Evolutionary conservation across 306 rosid species (phyloP).

Genomic region (Nissolia schottii): DNA sequence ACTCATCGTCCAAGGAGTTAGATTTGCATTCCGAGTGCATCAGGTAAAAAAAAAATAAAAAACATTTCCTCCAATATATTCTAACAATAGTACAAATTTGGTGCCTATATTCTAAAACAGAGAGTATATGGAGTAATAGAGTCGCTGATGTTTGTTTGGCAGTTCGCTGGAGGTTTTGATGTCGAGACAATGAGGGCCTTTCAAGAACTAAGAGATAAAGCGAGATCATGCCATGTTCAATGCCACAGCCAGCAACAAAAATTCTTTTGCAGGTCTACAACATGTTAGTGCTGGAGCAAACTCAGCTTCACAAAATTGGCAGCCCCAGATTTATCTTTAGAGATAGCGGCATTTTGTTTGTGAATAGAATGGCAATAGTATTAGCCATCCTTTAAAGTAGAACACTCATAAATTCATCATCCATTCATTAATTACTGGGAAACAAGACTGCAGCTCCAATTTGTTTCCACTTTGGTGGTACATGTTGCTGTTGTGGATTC

Average conservation of each 20-base stretch:
- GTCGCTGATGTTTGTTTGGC: conserved; percentile 28
- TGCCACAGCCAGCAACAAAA: conserved; percentile 78
- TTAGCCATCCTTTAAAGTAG: conserved; percentile 30
- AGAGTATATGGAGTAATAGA: not conserved
- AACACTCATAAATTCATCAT: conserved; percentile 14
- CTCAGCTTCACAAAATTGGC: conserved; percentile 70
- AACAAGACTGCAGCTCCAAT: not conserved
- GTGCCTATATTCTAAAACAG: not conserved
- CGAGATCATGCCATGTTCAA: conserved; percentile 79
- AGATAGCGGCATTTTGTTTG: conserved; percentile 27
- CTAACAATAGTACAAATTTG: not conserved
- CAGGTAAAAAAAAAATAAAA: too few species aligned
- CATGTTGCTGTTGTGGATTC: not conserved
- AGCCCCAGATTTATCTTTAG: conserved; percentile 32
- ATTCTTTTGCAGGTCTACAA: conserved; percentile 59
- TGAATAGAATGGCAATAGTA: conserved; percentile 44
- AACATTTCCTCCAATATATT: not conserved
- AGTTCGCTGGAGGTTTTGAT: conserved; percentile 98
- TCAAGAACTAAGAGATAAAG: conserved; percentile 91
- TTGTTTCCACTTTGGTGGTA: not conserved
- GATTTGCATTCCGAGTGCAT: conserved; percentile 96
- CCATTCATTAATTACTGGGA: conserved; percentile 22
- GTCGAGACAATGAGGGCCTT: conserved; percentile 95
- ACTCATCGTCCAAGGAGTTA: conserved; percentile 85
- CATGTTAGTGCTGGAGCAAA: conserved; percentile 70